Base-by-base conservation (phyloP, 805 yeast genomes). In the Candida peoriensis region DNA sequence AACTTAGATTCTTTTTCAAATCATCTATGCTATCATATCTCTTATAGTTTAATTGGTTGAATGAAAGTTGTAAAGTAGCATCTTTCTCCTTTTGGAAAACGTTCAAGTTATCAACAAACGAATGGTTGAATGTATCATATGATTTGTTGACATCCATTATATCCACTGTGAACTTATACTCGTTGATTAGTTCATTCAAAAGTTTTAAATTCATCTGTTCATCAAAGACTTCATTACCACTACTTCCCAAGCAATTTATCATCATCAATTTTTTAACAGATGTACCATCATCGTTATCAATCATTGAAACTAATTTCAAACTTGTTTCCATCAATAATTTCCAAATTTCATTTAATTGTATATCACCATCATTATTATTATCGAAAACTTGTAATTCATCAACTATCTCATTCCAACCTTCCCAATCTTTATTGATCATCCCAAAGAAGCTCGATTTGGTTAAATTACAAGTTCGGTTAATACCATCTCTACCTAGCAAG, bases 331-430 rank as follows among this genome's bases (percentile, higher is more conserved):
- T 13, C 21, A 30, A 25, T 23, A 15, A 22, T 6, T 22, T 36
- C 9, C 38, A 15, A 1, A 24, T 24, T 8, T 18, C 22, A 21
- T 32, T 33, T 8, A 32, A 34, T 19, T 38, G 29, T 20, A 38
- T 18, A 14, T 37, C 38, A n/a, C n/a, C n/a, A 30, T 32, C 23
- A 36, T 15, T 32, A 16, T 18, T 16, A 29, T 28, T 20, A 20
- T 25, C 30, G 21, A 38, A 41, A 2, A 65, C 57, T 24, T 55
- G 46, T 8, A 72, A 38, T 8, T 58, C 65, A n/a, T 57, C 52
- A 17, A 71, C 45, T 16, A 72, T 46, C 4, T 63, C 64, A 22
- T 58, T 58, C 75, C 78, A 72, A 1, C 75, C 76, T 10, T 58
- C 54, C 78, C 78, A 74, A 4, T 44, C 43, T 11, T 62, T 52